These are phyloP conservation scores for Ocimum tenuiflorum DNA, from an alignment of 257 asterid genomes.

Conservation along the genomic window DNA sequence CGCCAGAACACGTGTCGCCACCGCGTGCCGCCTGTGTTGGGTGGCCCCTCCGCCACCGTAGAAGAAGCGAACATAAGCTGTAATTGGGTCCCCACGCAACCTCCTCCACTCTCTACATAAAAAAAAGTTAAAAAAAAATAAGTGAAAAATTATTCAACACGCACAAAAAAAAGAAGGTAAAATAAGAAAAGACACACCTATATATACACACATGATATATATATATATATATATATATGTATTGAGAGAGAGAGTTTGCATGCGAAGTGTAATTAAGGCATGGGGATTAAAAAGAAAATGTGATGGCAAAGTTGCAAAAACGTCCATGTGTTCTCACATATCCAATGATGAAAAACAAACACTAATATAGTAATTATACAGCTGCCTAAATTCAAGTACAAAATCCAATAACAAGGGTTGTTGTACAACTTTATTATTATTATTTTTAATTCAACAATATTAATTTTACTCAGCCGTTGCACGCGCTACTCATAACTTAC, in stretches of 20 bases:
- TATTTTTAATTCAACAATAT: not conserved
- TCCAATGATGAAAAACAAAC: conserved; percentile 31
- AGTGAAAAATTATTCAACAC: no score
- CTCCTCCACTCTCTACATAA: conserved; percentile 11
- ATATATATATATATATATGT: not conserved
- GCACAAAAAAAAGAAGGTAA: not conserved
- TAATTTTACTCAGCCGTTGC: no score
- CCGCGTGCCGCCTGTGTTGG: conserved; percentile 18
- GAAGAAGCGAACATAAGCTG: conserved; percentile 32
- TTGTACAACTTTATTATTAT: not conserved
- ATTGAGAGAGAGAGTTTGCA: not conserved
- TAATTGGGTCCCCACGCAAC: conserved; percentile 28
- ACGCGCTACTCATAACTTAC: not conserved
- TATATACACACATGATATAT: not conserved
- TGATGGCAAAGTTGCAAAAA: conserved; percentile 16
- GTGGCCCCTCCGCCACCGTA: conserved; percentile 30
- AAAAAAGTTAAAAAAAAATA: not conserved
- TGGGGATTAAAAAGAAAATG: not conserved
- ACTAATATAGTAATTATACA: conserved; percentile 24
- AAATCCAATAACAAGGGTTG: conserved; percentile 1
- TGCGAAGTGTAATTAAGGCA: not conserved
- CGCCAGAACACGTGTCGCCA: conserved; percentile 26
- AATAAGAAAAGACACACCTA: not conserved
- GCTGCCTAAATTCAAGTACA: conserved; percentile 20
- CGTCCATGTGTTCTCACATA: conserved; percentile 23